Evolutionary conservation across 192 early-diverging fungal species (phyloP).

Genomic region (Coemansia sp.): DNA sequence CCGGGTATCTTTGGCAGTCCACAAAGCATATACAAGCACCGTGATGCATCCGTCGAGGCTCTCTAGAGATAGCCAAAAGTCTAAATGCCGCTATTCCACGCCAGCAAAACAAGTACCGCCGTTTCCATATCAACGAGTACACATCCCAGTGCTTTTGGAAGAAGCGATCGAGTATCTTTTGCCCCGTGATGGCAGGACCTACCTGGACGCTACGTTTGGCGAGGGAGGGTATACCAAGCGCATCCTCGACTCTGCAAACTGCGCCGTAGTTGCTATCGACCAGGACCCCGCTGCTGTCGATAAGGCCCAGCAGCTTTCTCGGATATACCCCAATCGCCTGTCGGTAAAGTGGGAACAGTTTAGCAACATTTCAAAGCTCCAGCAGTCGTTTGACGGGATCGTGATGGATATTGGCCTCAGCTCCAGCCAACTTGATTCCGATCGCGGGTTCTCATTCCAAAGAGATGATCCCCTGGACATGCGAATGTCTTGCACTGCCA

Average conservation of each 20-base stretch:
- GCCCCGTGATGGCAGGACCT: conserved; percentile 49
- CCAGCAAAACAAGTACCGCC: not conserved
- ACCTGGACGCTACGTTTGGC: conserved; percentile 75
- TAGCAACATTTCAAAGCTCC: conserved; percentile 52
- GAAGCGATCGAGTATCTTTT: conserved; percentile 49
- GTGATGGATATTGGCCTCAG: conserved; percentile 77
- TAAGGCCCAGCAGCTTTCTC: conserved; percentile 55
- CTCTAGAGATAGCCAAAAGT: no score
- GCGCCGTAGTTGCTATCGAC: conserved; percentile 68
- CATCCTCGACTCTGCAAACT: conserved; percentile 61
- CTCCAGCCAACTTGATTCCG: conserved; percentile 65
- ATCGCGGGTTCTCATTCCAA: conserved; percentile 71
- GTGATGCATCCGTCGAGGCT: not conserved
- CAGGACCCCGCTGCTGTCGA: conserved; percentile 68
- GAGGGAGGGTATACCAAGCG: conserved; percentile 70
- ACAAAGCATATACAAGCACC: not conserved
- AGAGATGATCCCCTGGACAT: conserved; percentile 72
- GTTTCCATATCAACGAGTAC: conserved; percentile 30
- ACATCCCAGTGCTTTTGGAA: conserved; percentile 57
- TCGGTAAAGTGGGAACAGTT: conserved; percentile 62
- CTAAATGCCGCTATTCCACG: not conserved
- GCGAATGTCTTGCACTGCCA: conserved; percentile 59
- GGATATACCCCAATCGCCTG: conserved; percentile 54
- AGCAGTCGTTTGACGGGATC: conserved; percentile 61
- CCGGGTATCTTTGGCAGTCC: not conserved